Conservation (phyloP, 2,329 filamentous ascomycete genomes). For the Whalleya microplaca region DNA sequence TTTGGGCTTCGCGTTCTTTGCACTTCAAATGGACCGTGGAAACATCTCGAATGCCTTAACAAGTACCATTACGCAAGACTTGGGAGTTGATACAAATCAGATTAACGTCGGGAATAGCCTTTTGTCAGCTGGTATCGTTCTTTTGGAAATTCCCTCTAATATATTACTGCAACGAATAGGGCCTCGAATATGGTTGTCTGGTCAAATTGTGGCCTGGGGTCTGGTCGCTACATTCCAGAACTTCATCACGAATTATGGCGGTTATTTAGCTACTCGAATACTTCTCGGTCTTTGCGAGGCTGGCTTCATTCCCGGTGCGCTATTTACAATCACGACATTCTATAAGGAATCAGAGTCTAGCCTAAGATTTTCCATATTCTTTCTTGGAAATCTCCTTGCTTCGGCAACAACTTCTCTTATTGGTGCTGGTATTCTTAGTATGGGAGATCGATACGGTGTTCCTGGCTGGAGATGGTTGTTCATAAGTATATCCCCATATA, state of each 20-base stretch:
- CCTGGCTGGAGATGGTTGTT: slow-evolving; percentile 57
- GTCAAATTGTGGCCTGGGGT: slow-evolving; percentile 41
- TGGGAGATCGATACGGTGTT: slow-evolving; percentile 46
- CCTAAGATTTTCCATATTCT: slow-evolving; percentile 53
- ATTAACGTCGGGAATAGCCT: slow-evolving; percentile 38
- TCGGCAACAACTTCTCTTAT: slow-evolving; percentile 53
- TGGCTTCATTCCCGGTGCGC: slow-evolving; percentile 55
- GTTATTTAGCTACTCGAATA: slow-evolving; percentile 49
- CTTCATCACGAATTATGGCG: slow-evolving; percentile 44
- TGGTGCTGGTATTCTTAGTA: slow-evolving; percentile 50
- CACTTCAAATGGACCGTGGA: slow-evolving; percentile 38
- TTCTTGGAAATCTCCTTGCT: slow-evolving; percentile 57
- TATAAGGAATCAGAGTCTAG: slow-evolving; percentile 51
- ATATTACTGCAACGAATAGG: slow-evolving; percentile 37
- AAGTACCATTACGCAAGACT: slow-evolving; percentile 33
- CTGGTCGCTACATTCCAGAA: slow-evolving; percentile 37
- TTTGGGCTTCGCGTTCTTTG: slow-evolving; percentile 38
- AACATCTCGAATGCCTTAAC: slow-evolving; percentile 41
- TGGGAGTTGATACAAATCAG: slow-evolving; percentile 33
- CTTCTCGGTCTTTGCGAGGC: slow-evolving; percentile 53
- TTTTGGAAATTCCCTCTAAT: slow-evolving; percentile 39
- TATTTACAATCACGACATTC: slow-evolving; percentile 57
- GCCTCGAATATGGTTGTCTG: slow-evolving; percentile 35
- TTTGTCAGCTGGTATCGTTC: slow-evolving; percentile 36
- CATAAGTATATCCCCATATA: slow-evolving; percentile 39